Evolutionary conservation across 2,329 filamentous ascomycete species (phyloP), one percentile per base, ranked within the genome.

Genomic region (Apiospora arundinis): DNA sequence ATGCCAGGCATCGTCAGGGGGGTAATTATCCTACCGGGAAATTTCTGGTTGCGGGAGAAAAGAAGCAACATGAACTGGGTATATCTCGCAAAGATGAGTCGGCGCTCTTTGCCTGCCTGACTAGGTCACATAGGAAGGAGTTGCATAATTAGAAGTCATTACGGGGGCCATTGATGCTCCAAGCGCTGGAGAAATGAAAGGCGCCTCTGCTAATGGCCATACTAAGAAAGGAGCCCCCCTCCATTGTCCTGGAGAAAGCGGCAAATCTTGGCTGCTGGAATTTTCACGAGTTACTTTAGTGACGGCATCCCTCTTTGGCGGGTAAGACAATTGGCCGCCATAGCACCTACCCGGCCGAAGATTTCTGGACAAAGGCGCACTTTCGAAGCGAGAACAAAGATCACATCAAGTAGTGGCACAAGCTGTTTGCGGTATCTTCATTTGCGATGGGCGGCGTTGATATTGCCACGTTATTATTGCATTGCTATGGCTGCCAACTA

Each of bases 401-500:
- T 6, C 18, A 63, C 21, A 14, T 21, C 14, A 40, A 8, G 28
- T 12, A 63, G 32, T 63, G 56, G 32, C 56, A 40, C 56, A 63
- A 14, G 56, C 56, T 63, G 56, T 40, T 63, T 63, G 56, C 56
- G 21, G 56, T 63, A 11, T 6, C 32, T 37, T 12, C 28, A 63
- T 40, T n/a, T 63, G 49, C 49, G 23, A 23, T 40, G 18, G 32
- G 52, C 8, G 56, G 56, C 32, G 32, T 63, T 63, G 32, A 40
- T 40, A 8, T 63, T 63, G 56, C 56, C 56, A 63, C 56, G 12
- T 32, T 56, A 40, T 40, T 14, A 40, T n/a, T 63, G 18, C 18
- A 63, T n/a, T 40, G 56, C 18, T 45, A 16, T 40, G 18, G 18
- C 21, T 40, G 16, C 56, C 18, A 12, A 21, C 79, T 77, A 87